Evolutionary conservation across 1,139 yeast species (phyloP).

Genomic region (Debaryomyces robertsiae): DNA sequence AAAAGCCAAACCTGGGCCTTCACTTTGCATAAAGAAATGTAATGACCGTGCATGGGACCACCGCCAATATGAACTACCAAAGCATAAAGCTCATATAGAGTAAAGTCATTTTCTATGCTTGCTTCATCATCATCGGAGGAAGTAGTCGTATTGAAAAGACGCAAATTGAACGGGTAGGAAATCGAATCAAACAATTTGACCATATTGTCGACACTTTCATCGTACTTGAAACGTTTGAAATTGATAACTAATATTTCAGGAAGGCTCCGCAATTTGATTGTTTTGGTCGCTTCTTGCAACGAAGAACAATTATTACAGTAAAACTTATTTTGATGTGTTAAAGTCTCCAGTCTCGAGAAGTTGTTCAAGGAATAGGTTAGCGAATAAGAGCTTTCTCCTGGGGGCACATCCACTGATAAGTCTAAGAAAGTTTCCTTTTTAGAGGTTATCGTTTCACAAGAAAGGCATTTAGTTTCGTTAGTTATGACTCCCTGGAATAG

Average conservation of each 20-base stretch:
- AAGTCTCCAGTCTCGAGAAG: slow-evolving; percentile 83
- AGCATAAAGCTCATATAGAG: slow-evolving; percentile 78
- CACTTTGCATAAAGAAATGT: slow-evolving; percentile 83
- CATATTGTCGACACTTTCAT: slow-evolving; percentile 78
- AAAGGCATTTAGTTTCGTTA: slow-evolving; percentile 85
- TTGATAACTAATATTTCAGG: slow-evolving; percentile 84
- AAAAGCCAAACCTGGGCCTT: slow-evolving; percentile 85
- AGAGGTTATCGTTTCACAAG: slow-evolving; percentile 85
- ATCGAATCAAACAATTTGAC: slow-evolving; percentile 87
- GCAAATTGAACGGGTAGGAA: slow-evolving; percentile 72
- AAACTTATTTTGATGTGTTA: slow-evolving; percentile 86
- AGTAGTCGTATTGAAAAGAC: slow-evolving; percentile 71
- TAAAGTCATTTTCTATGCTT: slow-evolving; percentile 30
- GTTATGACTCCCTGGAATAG: slow-evolving; percentile 85
- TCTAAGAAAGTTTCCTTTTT: slow-evolving; percentile 88
- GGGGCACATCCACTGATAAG: slow-evolving; percentile 81
- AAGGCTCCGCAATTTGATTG: slow-evolving; percentile 77
- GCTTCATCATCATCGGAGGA: slow-evolving; percentile 24
- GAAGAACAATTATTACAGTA: slow-evolving; percentile 91
- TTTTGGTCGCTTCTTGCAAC: slow-evolving; percentile 90
- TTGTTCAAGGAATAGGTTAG: slow-evolving; percentile 75
- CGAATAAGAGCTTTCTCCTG: slow-evolving; percentile 60
- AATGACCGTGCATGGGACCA: slow-evolving; percentile 97
- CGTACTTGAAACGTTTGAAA: slow-evolving; percentile 87
- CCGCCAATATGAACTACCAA: slow-evolving; percentile 95